Evolutionary conservation across 768 basidiomycete genomes (phyloP), one percentile per base, ranked within the genome.

Genomic region (Tephrocybe sp.): DNA sequence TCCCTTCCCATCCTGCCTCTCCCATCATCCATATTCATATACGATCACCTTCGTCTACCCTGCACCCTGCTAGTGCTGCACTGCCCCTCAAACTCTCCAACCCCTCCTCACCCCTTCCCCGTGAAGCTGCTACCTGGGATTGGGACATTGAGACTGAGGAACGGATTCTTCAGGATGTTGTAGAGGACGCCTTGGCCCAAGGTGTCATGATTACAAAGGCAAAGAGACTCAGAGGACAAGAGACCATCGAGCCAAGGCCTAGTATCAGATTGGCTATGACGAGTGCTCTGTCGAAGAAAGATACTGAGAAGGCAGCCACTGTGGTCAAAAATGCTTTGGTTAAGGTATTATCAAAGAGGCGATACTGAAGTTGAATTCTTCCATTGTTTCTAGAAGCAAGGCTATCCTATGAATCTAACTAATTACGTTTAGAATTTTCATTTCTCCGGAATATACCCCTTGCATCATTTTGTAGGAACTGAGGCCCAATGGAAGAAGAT

Each of bases 201-300:
- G 93, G 91, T 9, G 86, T 99, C 38, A 73, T 97, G 58, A 70
- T 97, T 51, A 94, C 92, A 2, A 79, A 90, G 19, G 86, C 92
- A 34, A 89, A 89, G 72, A 69, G 91, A 49, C 64, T 97, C 57
- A 79, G 79, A 42, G 83, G 86, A 4, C 94, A 97, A 68, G 95
- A 99, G 74, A 70, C 81, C 54, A 72, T 80, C 13, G 92, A 97
- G 64, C 77, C 82, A 13, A 75, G 84, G 39, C 93, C 97, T 30
- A 91, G 88, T 58, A 83, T 98, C 52, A 80, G 91, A 53, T 70
- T 98, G n/a, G 86, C 87, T 19, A 70, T 94, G 53, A 86, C 80
- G 4, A 79, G 84, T 12, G 92, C 83, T 12, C 65, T 97, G 56
- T 84, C 84, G 21, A 87, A 76, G 77, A 95, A 94, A 70, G 97